Percentiles rank a stretch among this genome's conserved stretches.
Evolutionary conservation across 208 protist genomes (phyloP).

Genomic region (Trypanosoma mega): DNA sequence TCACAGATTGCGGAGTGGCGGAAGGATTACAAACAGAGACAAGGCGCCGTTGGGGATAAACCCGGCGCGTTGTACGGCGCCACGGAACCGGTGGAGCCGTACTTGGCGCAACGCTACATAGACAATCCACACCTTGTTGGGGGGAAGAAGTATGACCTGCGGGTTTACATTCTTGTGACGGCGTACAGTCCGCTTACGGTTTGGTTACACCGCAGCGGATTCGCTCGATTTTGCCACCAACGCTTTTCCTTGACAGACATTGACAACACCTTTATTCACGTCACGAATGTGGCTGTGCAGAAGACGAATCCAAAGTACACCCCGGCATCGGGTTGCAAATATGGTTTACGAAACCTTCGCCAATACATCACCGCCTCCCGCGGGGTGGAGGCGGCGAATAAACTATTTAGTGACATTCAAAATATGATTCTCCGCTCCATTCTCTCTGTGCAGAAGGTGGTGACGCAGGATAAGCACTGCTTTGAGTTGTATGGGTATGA

Average conservation of each 20-base stretch:
- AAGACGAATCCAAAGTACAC: conserved; percentile 94
- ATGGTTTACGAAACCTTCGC: conserved; percentile 79
- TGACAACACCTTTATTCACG: conserved; percentile 94
- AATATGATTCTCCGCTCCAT: conserved; percentile 87
- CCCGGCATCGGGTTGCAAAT: conserved; percentile 78
- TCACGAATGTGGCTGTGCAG: conserved; percentile 97
- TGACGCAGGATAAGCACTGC: conserved; percentile 85
- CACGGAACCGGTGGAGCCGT: conserved; percentile 69
- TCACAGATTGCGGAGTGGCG: conserved; percentile 94
- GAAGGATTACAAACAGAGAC: conserved; percentile 75
- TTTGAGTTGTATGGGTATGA: conserved; percentile 93
- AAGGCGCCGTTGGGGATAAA: conserved; percentile 28
- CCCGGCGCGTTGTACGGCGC: conserved; percentile 23
- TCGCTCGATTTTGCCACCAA: conserved; percentile 92
- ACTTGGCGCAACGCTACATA: conserved; percentile 91
- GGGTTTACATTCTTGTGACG: conserved; percentile 91
- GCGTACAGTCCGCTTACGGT: conserved; percentile 84
- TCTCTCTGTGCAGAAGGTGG: conserved; percentile 76
- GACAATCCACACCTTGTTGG: conserved; percentile 90
- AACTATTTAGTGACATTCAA: conserved; percentile 93
- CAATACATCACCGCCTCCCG: conserved; percentile 83
- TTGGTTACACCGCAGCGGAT: conserved; percentile 91
- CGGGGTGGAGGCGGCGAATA: conserved; percentile 75
- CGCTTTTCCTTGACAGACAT: conserved; percentile 91
- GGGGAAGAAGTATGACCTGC: conserved; percentile 94